Evolutionary conservation across 1,139 yeast species (phyloP).

Genomic region (Yamadazyma aaseri): DNA sequence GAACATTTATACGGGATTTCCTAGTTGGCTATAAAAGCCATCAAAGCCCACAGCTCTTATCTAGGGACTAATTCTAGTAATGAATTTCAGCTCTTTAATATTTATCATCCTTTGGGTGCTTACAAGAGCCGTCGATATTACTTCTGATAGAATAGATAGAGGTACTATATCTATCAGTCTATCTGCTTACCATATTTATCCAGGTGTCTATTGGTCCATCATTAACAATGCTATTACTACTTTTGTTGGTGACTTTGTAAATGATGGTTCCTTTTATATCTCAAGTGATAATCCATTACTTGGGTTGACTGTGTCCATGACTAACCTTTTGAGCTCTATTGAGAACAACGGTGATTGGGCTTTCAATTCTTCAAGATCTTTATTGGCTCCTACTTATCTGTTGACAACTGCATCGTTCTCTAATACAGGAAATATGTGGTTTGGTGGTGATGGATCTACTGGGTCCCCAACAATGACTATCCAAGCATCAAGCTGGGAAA

Average conservation of each 20-base stretch:
- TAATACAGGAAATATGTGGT: constrained; percentile 10
- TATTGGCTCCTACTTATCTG: constrained; percentile 18
- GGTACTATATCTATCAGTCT: constrained; percentile 6
- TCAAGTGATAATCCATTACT: constrained; percentile 5
- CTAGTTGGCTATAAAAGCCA: too few species aligned
- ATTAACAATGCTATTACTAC: constrained; percentile 23
- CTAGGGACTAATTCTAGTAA: too few species aligned
- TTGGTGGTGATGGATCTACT: constrained; percentile 8
- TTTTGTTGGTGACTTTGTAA: constrained; percentile 22
- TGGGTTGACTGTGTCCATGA: constrained; percentile 7
- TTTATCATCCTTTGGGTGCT: not conserved
- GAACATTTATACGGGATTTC: too few species aligned
- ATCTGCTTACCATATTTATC: constrained; percentile 7
- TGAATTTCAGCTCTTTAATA: too few species aligned
- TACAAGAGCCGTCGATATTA: constrained; percentile 8
- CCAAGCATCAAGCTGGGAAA: constrained; percentile 20
- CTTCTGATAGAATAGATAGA: constrained; percentile 9
- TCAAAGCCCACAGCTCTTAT: too few species aligned
- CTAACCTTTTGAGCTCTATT: constrained; percentile 9
- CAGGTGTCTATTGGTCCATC: constrained; percentile 30
- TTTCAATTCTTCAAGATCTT: constrained; percentile 19
- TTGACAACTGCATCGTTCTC: constrained; percentile 20
- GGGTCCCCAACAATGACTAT: constrained; percentile 6
- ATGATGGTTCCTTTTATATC: constrained; percentile 25
- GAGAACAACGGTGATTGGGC: constrained; percentile 22